Evolutionary conservation across 192 early-diverging fungal species (phyloP), one percentile per base, ranked within the genome.

Genomic region (Funneliformis geosporum): DNA sequence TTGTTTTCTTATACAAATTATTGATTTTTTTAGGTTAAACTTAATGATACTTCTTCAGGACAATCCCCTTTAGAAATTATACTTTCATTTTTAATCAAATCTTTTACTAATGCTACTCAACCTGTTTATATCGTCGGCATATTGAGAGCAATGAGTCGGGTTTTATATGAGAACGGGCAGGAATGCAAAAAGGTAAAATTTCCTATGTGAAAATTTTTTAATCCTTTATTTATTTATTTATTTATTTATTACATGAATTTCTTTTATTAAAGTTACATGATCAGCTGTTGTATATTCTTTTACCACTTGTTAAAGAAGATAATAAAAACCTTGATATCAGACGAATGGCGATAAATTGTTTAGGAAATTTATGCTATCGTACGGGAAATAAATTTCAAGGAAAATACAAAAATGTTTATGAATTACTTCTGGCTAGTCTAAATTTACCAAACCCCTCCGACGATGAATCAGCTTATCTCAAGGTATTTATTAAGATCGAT

Each of bases 291-390:
- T 33, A 64, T 14, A 82, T 76, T 23, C 69, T 90, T 25, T 28
- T 83, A 8, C 46, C 43, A 5, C 43, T 81, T 6, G 80, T 82
- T 1, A 67, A 76, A 10, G 74, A 44, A 46, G 70, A 81, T 4
- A 69, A 69, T 23, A 80, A 62, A 64, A 79, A 83, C 2, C 65
- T 84, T 10, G 84, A 90, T 71, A 65, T 83, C 25, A 83, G 88
- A n/a, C 78, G 89, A 44, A 92, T 93, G 89, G 89, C 92, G 1
- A 82, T 94, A 74, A 89, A 87, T 71, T 92, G 91, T 77, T 68
- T 94, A n/a, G 90, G 89, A 25, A 93, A 92, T 71, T 39, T 89
- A 23, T 90, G 89, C 60, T 82, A 85, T n/a, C 88, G 87, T 39
- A 89, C 87, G 21, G 92, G 91, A 16, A 40, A 87, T 7, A 88